Evolutionary conservation across 768 basidiomycete species (phyloP), one percentile per base, ranked within the genome.

Genomic region (Xanthoconium stramineum): DNA sequence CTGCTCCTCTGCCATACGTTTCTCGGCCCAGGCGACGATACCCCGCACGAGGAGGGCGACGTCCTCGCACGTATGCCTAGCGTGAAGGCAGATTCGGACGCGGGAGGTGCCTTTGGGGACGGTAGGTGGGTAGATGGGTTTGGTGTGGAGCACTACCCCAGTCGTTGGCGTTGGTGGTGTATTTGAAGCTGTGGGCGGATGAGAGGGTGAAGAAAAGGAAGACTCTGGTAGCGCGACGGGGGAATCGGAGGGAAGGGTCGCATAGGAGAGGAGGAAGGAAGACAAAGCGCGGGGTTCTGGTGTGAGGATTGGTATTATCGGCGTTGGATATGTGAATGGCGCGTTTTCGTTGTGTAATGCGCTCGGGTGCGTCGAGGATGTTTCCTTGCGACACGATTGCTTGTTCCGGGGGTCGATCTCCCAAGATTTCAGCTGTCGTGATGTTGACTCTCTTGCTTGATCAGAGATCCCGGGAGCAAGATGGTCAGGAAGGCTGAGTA

Each of bases 261-360:
- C 48, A 37, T 61, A 67, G 11, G 65, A 44, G 15, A 53, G 55
- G 44, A 97, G 84, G 66, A 85, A 80, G 1, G 82, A 75, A 0
- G 94, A 87, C 28, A 97, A 82, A 0, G 84, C 82, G 3, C 88
- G 89, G 0, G 95, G 88, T 20, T 82, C 78, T 2, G 83, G 74
- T 0, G 93, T 96, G 53, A 94, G 75, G 43, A 98, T 77, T 1
- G 94, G 94, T 56, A 94, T 82, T 55, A 98, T 96, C 0, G 92
- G 92, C 3, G 92, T 83, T 3, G 81, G 75, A 33, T 47, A 52
- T 30, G 57, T 44, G 10, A 52, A 20, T 1, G 7, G 19, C 24
- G 28, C 7, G 17, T 37, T 29, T n/a, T 48, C 47, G 45, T 28
- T 39, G n/a, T 11, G 29, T 6, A 47, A 50, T 17, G 29, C 39